Evolutionary conservation across 2,329 filamentous ascomycete genomes (phyloP).

Genomic region (Aspergillus quadricinctus): DNA sequence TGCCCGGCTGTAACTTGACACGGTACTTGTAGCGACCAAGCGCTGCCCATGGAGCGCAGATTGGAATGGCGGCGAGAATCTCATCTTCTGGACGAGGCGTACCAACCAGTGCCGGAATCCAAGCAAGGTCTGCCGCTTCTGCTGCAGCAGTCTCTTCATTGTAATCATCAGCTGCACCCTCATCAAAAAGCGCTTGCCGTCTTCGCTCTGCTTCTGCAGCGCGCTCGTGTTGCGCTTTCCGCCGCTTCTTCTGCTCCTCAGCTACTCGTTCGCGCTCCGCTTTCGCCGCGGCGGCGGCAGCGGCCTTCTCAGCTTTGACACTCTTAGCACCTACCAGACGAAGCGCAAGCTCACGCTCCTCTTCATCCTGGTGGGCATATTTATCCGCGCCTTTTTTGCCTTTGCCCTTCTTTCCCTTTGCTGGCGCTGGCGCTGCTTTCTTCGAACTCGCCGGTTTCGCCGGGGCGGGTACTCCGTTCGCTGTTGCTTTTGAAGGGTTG

Average conservation of each 20-base stretch:
- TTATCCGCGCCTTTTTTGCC: conserved; percentile 83
- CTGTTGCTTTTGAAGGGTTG: conserved; percentile 12
- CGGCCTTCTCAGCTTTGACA: conserved; percentile 57
- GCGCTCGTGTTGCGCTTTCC: conserved; percentile 73
- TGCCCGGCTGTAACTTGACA: conserved; percentile 86
- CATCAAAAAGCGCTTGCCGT: conserved; percentile 69
- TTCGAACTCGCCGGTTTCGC: conserved; percentile 17
- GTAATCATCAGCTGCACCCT: conserved; percentile 58
- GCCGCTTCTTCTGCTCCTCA: conserved; percentile 67
- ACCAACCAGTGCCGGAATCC: conserved; percentile 66
- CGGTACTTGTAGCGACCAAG: conserved; percentile 79
- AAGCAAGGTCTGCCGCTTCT: conserved; percentile 50
- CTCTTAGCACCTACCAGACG: conserved; percentile 71
- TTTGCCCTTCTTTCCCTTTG: conserved; percentile 74
- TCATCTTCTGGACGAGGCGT: conserved; percentile 77
- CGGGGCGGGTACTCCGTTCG: conserved; percentile 11
- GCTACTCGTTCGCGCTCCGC: conserved; percentile 67
- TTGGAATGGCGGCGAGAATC: conserved; percentile 55
- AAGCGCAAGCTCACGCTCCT: conserved; percentile 80
- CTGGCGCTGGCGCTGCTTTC: conserved; percentile 17
- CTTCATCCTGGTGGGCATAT: conserved; percentile 91
- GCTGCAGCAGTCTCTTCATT: conserved; percentile 51
- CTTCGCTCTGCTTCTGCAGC: conserved; percentile 60
- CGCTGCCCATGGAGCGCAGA: conserved; percentile 62
- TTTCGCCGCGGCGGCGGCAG: conserved; percentile 56